These are phyloP conservation scores for Botrytis deweyae DNA, from an alignment of 2,329 filamentous ascomycete species.

Conservation along the genomic window DNA sequence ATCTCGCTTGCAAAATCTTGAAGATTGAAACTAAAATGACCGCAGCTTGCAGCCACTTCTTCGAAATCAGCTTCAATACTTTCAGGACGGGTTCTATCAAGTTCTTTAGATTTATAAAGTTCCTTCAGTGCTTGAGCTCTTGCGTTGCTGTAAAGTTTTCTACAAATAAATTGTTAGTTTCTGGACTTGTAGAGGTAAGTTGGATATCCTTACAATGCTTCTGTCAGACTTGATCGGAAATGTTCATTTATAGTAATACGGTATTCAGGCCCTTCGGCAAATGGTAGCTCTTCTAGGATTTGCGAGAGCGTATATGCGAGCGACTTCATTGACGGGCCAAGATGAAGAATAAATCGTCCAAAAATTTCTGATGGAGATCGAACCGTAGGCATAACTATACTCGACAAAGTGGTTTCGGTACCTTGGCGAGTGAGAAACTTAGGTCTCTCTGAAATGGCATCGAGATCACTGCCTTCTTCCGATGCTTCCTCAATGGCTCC, in stretches of 20 bases:
- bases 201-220: constrained; percentile 59
- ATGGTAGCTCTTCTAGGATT: constrained; percentile 84
- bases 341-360: constrained; percentile 79
- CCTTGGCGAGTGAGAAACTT: constrained; percentile 24
- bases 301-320: constrained; percentile 88
- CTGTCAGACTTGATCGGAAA: constrained; percentile 74
- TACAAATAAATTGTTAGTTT: constrained; percentile 16
- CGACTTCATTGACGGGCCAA: constrained; percentile 95
- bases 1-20: constrained; percentile 90
- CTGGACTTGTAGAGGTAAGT: neutral
- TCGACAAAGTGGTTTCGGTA: constrained; percentile 30
- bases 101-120: constrained; percentile 77
- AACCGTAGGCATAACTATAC: constrained; percentile 43
- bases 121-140: constrained; percentile 73
- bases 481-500: constrained; percentile 63
- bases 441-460: constrained; percentile 38
- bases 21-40: constrained; percentile 91
- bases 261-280: constrained; percentile 65
- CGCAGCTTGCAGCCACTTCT: constrained; percentile 95
- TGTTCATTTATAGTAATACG: constrained; percentile 74
- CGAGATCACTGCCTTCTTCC: constrained; percentile 54
- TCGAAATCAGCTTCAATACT: constrained; percentile 90
- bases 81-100: constrained; percentile 65
- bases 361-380: constrained; percentile 80
- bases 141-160: constrained; percentile 70